Base-by-base conservation (phyloP, 1,284 basidiomycete species). In the Laetiporus sulphureus region DNA sequence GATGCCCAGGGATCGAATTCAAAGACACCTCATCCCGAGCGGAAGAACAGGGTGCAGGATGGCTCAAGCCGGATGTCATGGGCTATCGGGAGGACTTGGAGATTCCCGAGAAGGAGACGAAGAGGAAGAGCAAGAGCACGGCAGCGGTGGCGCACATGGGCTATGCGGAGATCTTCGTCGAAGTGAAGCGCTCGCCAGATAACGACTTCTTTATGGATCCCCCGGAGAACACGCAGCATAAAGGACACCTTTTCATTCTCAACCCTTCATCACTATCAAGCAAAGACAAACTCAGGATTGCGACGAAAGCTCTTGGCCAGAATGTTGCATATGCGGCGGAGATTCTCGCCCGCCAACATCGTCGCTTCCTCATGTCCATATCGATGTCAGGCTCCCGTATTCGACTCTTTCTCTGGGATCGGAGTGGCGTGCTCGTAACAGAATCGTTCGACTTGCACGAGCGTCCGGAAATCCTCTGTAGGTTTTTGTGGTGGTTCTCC, bases 401-500 rank as follows among this genome's bases (percentile, higher is more conserved):
- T 20, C 48, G 48, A 4, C 13, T 50, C 12, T 20, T 45, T 11
- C 43, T 43, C 18, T 45, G 46, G 44, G 46, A 50, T 22, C 40
- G 45, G 8, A 31, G 42, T 2, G 48, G 48, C 5, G 36, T 21
- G 4, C 37, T 48, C 20, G 46, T 41, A 7, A 40, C 44, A 2
- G 39, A 42, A 29, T 10, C 32, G 5, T 49, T 49, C 29, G 32
- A 44, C 18, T 16, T 49, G n/a, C 40, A 40, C n/a, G n/a, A 35
- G 1, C 6, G 46, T 3, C 42, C 47, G 1, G 32, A 43, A 11
- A 11, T 38, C 15, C 41, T 52, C 2, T 49, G 45, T 32, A 20
- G 38, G 7, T 51, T 51, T 34, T 25, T 46, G 13, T 51, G 49
- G 49, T 32, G 39, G 5, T 48, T 51, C 20, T 16, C 49, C 1